A percentile compares a stretch with the other conserved stretches of the same genome.
Conservation (phyloP, 768 basidiomycete genomes). For the Suillus ampliporus region DNA sequence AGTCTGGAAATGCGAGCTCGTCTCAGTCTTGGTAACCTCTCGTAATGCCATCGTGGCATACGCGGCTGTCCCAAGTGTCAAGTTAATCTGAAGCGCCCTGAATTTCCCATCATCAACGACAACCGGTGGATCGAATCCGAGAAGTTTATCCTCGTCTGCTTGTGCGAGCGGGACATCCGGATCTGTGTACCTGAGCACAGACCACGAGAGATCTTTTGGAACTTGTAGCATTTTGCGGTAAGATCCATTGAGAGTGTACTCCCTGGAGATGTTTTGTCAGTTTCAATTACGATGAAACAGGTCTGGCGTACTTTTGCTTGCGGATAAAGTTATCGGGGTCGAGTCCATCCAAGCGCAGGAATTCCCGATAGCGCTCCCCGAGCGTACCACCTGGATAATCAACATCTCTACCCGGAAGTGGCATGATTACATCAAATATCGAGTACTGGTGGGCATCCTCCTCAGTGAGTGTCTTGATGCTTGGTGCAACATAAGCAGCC, state of each 20-base stretch:
- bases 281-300: constrained; percentile 7
- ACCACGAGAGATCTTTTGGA: constrained; percentile 84
- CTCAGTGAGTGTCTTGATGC: constrained; percentile 77
- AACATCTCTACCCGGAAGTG: constrained; percentile 94
- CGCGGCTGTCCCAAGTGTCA: constrained; percentile 88
- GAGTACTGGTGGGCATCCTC: constrained; percentile 81
- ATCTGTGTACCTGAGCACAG: constrained; percentile 86
- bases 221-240: constrained; percentile 91
- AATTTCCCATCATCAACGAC: constrained; percentile 78
- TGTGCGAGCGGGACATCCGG: constrained; percentile 92
- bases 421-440: constrained; percentile 96
- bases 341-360: constrained; percentile 83
- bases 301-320: constrained; percentile 76
- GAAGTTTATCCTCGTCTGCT: constrained; percentile 92
- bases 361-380: constrained; percentile 86
- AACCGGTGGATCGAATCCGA: constrained; percentile 77
- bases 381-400: constrained; percentile 88
- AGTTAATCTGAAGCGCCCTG: constrained; percentile 82
- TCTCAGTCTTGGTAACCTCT: constrained; percentile 95
- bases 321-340: constrained; percentile 89
- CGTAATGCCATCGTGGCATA: constrained; percentile 99
- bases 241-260: constrained; percentile 91
- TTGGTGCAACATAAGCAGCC: constrained; percentile 49
- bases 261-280: constrained; percentile 51
- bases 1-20: constrained; percentile 91